Base-by-base conservation (phyloP, 1,284 basidiomycete species). In the Athelia psychrophila region DNA sequence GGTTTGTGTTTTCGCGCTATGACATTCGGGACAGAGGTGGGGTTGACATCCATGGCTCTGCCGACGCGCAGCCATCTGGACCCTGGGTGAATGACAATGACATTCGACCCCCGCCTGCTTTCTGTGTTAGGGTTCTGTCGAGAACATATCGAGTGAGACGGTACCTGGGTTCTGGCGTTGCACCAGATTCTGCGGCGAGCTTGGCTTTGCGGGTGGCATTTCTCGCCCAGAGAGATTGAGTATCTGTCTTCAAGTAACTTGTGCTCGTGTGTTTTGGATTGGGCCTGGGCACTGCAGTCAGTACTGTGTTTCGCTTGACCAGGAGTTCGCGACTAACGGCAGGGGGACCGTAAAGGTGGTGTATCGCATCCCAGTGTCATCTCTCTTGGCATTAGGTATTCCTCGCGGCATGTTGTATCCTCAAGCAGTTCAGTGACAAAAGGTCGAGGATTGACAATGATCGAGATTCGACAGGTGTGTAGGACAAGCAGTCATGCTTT, bases 1-100 rank as follows among this genome's bases (percentile, higher is more conserved):
- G 67, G 64, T 27, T 72, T 77, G 54, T 71, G 74, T 64, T 78
- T 84, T 49, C 84, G 77, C 19, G 93, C 94, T 56, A 96, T 84
- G 23, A 93, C 88, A 64, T 83, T 86, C 2, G 91, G 88, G 18
- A 96, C 71, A 9, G 80, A 68, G 22, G 86, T 64, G 10, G 94
- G 95, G 32, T 79, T 84, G 24, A 91, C 83, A 63, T 98, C 95
- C n/a, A 87, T 91, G 0, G 95, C 94, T 61, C 84, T 83, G 23
- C 97, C 97, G 46, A 99, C 84, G 24, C 94, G 86, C 32, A 98
- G 73, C 62, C 77, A 88, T 24, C 91, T 81, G 2, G 95, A 95
- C 22, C 97, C 97, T 2, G 93, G 94, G 63, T 99, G 97, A 51
- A 99, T 91, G 35, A 99, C 88, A 52, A 99, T 72, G 47, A 88